Evolutionary conservation across 73 alveolate species (phyloP).

Genomic region (Urostyla sp.): DNA sequence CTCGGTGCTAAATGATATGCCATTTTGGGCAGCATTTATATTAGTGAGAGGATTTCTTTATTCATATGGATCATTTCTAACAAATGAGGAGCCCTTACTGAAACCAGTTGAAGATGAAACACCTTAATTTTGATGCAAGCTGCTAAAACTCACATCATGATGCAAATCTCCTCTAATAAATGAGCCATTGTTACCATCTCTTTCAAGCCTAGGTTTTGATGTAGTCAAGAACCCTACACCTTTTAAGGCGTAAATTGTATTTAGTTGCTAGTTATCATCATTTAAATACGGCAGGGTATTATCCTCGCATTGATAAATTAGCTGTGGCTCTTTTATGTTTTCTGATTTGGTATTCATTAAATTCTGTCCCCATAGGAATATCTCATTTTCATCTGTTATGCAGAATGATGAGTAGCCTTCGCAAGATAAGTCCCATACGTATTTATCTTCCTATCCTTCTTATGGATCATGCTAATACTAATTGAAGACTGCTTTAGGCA

Average conservation of each 20-base stretch:
- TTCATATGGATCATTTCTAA: constrained; percentile 1
- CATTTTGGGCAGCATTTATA: constrained; percentile 9
- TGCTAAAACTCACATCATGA: background rate
- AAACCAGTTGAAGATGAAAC: constrained; percentile 3
- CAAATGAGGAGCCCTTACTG: constrained; percentile 29
- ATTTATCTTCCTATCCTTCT: background rate
- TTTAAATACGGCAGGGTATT: background rate
- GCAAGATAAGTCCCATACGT: constrained; percentile 2
- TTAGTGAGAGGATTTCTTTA: background rate
- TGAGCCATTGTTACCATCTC: background rate
- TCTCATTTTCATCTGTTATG: constrained; percentile 34
- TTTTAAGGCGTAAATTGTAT: background rate
- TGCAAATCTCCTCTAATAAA: background rate
- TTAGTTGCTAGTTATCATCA: background rate
- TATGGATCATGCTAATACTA: no score
- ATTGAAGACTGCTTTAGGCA: no score
- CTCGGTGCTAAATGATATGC: constrained; percentile 41
- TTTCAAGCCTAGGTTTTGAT: constrained; percentile 19
- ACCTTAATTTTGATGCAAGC: background rate
- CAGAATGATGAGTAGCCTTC: background rate
- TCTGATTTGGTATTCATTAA: background rate
- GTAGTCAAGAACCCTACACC: background rate
- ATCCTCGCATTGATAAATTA: background rate
- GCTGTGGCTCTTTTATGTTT: background rate
- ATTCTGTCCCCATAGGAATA: constrained; percentile 24